Evolutionary conservation across 768 basidiomycete species (phyloP), one percentile per base, ranked within the genome.

Genomic region (Xanthoconium stramineum): DNA sequence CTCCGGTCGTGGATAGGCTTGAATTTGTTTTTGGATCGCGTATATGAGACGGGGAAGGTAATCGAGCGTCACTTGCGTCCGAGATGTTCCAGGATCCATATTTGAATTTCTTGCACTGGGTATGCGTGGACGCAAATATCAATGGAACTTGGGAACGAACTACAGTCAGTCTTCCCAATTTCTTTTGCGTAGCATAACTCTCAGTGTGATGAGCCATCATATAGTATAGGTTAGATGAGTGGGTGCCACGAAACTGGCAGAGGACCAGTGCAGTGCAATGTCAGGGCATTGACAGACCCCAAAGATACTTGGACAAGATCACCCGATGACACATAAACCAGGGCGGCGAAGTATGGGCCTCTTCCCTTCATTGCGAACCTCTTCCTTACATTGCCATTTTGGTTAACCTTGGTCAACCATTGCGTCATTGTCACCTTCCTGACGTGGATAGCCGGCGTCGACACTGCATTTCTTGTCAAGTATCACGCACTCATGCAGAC

Each of bases 201-300:
- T n/a, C n/a, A n/a, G n/a, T n/a, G n/a, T n/a, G n/a, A n/a, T n/a
- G n/a, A n/a, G 10, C 28, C 12, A 7, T 20, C 7, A 3, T 3
- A 17, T 19, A 2, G 20, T n/a, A 29, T 38, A 38, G 55, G 5
- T 35, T 58, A 50, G 19, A 39, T 6, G 17, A 54, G 28, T 61
- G 47, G 53, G 51, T 51, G 24, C 44, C 15, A 15, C 56, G 55
- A 1, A 62, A 58, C 40, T 59, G 50, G 51, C 55, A 60, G 20
- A 47, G 58, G 28, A 65, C 66, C 9, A 53, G 58, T 28, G 65
- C 44, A 6, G 49, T 60, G 20, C 65, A 62, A 32, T 60, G 63
- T n/a, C n/a, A n/a, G n/a, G n/a, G n/a, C n/a, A n/a, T n/a, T n/a
- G n/a, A n/a, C n/a, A n/a, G n/a, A n/a, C n/a, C n/a, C n/a, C n/a